phyloP scores from a whole-genome alignment of 2,329 filamentous ascomycete species.

The Decorospora gaudefroyi region DNA sequence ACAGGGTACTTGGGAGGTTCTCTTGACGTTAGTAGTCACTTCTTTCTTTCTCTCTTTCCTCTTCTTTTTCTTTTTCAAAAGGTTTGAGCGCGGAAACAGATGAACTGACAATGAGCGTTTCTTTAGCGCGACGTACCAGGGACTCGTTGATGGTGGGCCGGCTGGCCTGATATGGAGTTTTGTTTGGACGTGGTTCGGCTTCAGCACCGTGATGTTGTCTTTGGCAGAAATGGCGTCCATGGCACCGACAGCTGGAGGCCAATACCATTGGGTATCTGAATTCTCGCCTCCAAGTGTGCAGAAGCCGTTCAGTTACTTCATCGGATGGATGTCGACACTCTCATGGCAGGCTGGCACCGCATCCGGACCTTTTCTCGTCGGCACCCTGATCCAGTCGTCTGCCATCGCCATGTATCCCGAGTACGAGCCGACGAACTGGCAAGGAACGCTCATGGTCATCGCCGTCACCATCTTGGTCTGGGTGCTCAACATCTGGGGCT shows the following conservation, averaged over 20 bases:
- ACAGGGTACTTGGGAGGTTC: conserved; percentile 43
- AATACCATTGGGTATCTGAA: conserved; percentile 46
- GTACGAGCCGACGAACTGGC: conserved; percentile 53
- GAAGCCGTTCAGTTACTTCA: conserved; percentile 35
- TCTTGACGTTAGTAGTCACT: conserved; percentile 38
- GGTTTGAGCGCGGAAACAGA: too few relatives aligned
- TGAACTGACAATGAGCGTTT: conserved; percentile 11
- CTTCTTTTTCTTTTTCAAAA: neutral
- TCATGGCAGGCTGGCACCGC: conserved; percentile 58
- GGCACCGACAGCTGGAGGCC: conserved; percentile 44
- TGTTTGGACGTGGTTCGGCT: conserved; percentile 43
- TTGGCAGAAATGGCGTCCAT: conserved; percentile 46
- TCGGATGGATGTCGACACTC: conserved; percentile 56
- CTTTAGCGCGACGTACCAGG: conserved; percentile 37
- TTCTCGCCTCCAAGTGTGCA: conserved; percentile 38
- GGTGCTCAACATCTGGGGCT: conserved; percentile 48
- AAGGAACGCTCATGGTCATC: conserved; percentile 56
- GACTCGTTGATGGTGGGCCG: conserved; percentile 39
- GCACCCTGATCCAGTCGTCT: conserved; percentile 54
- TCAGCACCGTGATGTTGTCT: conserved; percentile 39
- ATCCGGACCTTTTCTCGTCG: conserved; percentile 55
- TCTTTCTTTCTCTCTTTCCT: conserved; percentile 1
- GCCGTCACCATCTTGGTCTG: conserved; percentile 52
- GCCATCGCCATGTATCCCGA: conserved; percentile 51
- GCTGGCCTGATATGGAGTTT: conserved; percentile 45